Evolutionary conservation across 2,329 filamentous ascomycete species (phyloP), one percentile per base, ranked within the genome.

Genomic region (Aureobasidium uvarum): DNA sequence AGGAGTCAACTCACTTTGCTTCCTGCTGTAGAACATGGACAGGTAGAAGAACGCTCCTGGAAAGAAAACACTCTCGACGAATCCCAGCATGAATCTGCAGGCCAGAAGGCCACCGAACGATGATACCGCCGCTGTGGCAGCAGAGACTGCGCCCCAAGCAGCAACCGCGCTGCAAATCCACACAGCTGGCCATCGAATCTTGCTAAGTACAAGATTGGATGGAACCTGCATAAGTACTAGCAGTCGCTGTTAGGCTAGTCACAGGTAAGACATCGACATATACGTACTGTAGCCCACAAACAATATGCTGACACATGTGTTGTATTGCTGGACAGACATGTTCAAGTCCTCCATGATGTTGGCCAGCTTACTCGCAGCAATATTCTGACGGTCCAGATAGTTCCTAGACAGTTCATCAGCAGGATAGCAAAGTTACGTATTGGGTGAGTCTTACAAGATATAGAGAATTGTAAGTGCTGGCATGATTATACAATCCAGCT

Each of bases 281-380:
- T 74, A 73, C 70, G 72, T 73, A 65, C 74, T 72, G 51, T 75
- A 75, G 39, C 78, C 77, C 14, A 78, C 77, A 66, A 79, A 80
- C 6, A 80, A 69, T 58, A 80, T 78, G n/a, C 73, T 76, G 18
- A 80, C 75, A 56, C 75, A 75, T 16, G 78, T 80, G 66, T 80
- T 75, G 69, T 79, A 80, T 67, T 81, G 76, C 8, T 51, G 58
- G 6, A 76, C 78, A 8, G 78, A 78, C 2, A 73, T 74, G 69
- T 74, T 71, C n/a, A 82, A 72, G 55, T 83, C 81, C 16, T 75
- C 70, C 67, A 81, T 78, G 1, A 83, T 69, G 64, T 80, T 76
- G 5, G 85, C 84, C 63, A 90, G 80, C 28, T 85, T 82, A 1
- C 88, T 88, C 1, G 86, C 82, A 2, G 86, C 86, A 67, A 90